Evolutionary conservation across 2,329 filamentous ascomycete species (phyloP).

Genomic region (Colletotrichum tofieldiae): DNA sequence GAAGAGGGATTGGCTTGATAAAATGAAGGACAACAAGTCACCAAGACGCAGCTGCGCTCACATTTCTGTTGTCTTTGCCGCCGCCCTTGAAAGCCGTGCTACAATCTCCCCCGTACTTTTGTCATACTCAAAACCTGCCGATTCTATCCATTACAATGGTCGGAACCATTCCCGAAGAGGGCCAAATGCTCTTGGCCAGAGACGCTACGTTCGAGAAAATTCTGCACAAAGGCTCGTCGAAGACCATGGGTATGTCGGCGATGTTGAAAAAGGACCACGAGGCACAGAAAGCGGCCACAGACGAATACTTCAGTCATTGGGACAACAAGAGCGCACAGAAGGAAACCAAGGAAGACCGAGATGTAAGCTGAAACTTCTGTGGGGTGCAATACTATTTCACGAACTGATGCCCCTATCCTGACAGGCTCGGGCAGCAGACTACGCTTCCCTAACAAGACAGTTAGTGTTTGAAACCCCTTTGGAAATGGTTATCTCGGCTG

Average conservation of each 20-base stretch:
- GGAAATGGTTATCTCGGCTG: neutral
- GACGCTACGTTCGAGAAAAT: constrained; percentile 86
- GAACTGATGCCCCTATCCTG: neutral
- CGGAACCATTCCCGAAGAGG: neutral
- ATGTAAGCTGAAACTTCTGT: constrained; percentile 66
- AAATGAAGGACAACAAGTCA: neutral
- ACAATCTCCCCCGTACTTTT: no score
- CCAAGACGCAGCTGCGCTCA: neutral
- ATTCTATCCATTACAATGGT: neutral
- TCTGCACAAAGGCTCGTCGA: constrained; percentile 77
- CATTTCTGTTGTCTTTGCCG: neutral
- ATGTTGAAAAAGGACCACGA: constrained; percentile 86
- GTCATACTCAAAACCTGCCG: neutral
- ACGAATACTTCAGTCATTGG: constrained; percentile 98
- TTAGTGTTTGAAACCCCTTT: constrained; percentile 63
- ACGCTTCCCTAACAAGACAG: constrained; percentile 94
- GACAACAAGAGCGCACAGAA: constrained; percentile 84
- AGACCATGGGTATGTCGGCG: constrained; percentile 78
- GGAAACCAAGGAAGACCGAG: constrained; percentile 87
- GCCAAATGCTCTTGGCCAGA: constrained; percentile 28
- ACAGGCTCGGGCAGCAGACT: constrained; percentile 86
- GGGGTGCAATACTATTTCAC: neutral
- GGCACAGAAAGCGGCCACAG: constrained; percentile 85
- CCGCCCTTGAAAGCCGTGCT: neutral
- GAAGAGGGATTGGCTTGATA: neutral